Base-by-base conservation (phyloP, 2,329 filamentous ascomycete genomes). In the Triangularia setosa region DNA sequence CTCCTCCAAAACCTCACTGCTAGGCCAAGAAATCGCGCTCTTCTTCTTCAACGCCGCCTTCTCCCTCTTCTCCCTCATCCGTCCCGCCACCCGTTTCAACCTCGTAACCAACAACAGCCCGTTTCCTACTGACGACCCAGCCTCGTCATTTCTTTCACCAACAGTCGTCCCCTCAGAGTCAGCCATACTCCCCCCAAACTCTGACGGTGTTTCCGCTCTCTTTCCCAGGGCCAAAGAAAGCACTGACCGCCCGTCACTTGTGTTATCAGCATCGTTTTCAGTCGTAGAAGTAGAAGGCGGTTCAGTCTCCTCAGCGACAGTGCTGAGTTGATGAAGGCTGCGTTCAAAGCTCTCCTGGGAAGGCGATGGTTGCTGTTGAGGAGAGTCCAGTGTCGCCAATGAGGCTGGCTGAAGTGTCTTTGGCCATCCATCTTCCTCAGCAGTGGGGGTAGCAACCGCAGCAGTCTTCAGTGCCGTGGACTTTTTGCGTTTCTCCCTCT, bases 61-160 rank as follows among this genome's bases (percentile, higher is more conserved):
- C n/a, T 66, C 62, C 55, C 64, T 65, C 67, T 64, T 67, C 16
- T 63, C 70, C 65, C 74, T 76, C 69, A 74, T 74, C 55, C 64
- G 61, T 5, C 54, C 44, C 1, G 52, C 53, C 2, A 59, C 65
- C 59, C 48, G 64, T 40, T 67, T 68, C 58, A 68, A 61, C n/a
- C 40, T 48, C n/a, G 40, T 48, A n/a, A 18, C 40, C 7, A 48
- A 9, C 40, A 48, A 16, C n/a, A 48, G 12, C n/a, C 40, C 64
- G 63, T 27, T 68, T 58, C 6, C 53, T 40, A 21, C 33, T 18
- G 18, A 21, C 18, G 30, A 18, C 18, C 18, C 64, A 62, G 30
- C 28, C 27, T 35, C 62, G n/a, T 64, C 63, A 40, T 56, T 56
- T n/a, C 9, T 21, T 9, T 48, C 48, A 33, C 24, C 14, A 28